Conservation (phyloP, 73 alveolate species). For the Paramecium sonneborni region DNA sequence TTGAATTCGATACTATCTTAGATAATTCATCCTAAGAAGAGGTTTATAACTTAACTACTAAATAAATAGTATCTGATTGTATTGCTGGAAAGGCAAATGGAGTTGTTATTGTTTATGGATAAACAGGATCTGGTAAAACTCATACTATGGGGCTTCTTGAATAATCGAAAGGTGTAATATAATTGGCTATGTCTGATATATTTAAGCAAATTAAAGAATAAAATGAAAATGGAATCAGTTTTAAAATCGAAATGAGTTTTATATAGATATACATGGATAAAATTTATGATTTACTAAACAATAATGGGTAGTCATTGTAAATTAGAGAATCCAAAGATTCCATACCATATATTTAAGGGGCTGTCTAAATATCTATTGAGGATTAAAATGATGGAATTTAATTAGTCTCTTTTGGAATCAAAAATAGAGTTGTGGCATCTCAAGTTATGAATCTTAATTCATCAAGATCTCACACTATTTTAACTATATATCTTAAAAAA, state of each 20-base stretch:
- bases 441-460: constrained; percentile 34
- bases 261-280: constrained; percentile 34
- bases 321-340: constrained; percentile 39
- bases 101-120: neutral
- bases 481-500: constrained; percentile 39
- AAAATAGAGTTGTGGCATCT: constrained; percentile 52
- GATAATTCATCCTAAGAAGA: constrained; percentile 38
- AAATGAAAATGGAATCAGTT: neutral
- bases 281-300: constrained; percentile 42
- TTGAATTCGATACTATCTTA: constrained; percentile 37
- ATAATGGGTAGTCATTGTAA: neutral
- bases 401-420: constrained; percentile 27
- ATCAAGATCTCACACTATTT: constrained; percentile 65
- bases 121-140: constrained; percentile 50
- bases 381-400: constrained; percentile 43
- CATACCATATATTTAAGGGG: constrained; percentile 33
- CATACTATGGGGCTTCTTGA: constrained; percentile 1
- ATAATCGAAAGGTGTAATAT: neutral
- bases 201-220: neutral
- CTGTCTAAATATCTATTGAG: neutral
- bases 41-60: neutral
- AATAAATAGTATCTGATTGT: neutral
- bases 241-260: constrained; percentile 12
- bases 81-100: constrained; percentile 47
- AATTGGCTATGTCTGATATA: neutral